Evolutionary conservation across 164 flowering plant genomes (phyloP).

Genomic region (Berberis thunbergii): DNA sequence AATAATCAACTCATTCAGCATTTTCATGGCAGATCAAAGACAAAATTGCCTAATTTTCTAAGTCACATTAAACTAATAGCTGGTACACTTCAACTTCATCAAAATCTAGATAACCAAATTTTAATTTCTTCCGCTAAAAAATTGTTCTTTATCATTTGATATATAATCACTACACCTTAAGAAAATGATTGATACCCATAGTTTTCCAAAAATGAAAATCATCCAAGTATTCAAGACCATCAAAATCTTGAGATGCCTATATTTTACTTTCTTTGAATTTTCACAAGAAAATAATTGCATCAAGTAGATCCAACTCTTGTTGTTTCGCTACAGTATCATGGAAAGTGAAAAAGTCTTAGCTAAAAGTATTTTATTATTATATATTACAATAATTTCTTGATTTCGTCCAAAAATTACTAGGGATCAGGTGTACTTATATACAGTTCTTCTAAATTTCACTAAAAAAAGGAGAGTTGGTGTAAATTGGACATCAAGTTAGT

Average conservation of each 20-base stretch:
- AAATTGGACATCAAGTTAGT: not conserved
- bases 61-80: not conserved
- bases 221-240: not conserved
- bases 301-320: not conserved
- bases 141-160: too few relatives aligned
- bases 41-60: not conserved
- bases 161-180: too few relatives aligned
- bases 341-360: not conserved
- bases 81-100: not conserved
- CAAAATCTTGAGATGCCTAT: not conserved
- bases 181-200: too few relatives aligned
- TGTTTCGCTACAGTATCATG: not conserved
- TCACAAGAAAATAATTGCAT: not conserved
- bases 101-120: not conserved
- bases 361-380: not conserved
- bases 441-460: not conserved
- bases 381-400: too few relatives aligned
- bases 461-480: not conserved
- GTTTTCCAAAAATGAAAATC: too few relatives aligned
- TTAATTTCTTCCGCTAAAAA: too few relatives aligned
- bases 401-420: too few relatives aligned
- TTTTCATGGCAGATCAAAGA: not conserved
- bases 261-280: not conserved
- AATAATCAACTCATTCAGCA: conserved; percentile 1
- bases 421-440: not conserved